These are phyloP conservation scores for Quaeritorhiza haematococci DNA, from an alignment of 371 early-diverging fungal species.

Conservation along the genomic window DNA sequence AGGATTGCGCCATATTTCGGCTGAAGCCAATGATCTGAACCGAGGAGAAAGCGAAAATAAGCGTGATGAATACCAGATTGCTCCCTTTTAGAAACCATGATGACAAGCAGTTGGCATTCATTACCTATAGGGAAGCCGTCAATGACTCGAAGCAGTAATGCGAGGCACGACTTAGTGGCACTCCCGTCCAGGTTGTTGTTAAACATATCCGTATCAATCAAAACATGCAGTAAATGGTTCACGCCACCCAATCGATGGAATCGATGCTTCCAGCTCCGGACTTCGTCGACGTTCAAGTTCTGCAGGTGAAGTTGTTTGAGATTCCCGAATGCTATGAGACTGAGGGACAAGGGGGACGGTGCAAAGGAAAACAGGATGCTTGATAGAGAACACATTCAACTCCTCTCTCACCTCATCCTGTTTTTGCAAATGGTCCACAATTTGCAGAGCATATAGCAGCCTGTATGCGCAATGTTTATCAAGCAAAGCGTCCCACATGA, in stretches of 20 bases:
- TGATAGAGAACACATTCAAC: slow-evolving; percentile 21
- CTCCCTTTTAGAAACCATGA: too few species aligned
- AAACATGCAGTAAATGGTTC: background rate
- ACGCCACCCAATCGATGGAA: background rate
- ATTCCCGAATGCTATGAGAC: slow-evolving; percentile 23
- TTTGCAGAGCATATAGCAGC: slow-evolving; percentile 40
- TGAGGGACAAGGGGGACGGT: background rate
- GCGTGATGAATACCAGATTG: too few species aligned
- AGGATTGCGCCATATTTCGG: too few species aligned
- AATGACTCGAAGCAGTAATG: too few species aligned
- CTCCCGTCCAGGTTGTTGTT: too few species aligned
- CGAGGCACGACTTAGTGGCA: too few species aligned
- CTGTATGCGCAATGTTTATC: slow-evolving; percentile 39
- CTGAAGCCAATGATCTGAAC: too few species aligned
- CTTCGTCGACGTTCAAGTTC: background rate
- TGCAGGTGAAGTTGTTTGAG: slow-evolving; percentile 26
- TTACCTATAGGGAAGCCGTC: too few species aligned
- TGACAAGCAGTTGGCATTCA: too few species aligned
- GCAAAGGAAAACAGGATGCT: slow-evolving; percentile 20
- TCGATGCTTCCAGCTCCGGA: slow-evolving; percentile 20
- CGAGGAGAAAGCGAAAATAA: too few species aligned
- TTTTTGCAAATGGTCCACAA: slow-evolving; percentile 30
- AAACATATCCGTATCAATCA: background rate
- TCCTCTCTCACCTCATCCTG: slow-evolving; percentile 23
- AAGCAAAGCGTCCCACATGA: slow-evolving; percentile 23